Percentiles rank a stretch among this genome's conserved stretches.
Evolutionary conservation across 305 asterid genomes (phyloP).

Genomic region (Coffea humblotiana): DNA sequence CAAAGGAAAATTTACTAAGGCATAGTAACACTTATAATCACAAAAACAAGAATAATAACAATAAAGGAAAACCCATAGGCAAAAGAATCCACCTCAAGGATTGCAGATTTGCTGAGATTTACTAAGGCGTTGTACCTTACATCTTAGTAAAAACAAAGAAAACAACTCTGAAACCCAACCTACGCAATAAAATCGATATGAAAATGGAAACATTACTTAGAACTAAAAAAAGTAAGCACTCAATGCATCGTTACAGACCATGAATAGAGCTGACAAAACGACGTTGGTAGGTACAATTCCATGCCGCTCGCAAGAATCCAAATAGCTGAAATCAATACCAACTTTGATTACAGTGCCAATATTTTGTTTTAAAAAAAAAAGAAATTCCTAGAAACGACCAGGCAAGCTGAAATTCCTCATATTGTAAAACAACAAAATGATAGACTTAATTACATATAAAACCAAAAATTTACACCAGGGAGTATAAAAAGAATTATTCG

Average conservation of each 20-base stretch:
- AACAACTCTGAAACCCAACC: background rate
- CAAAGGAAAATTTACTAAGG: too few relatives aligned
- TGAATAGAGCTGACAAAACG: conserved; percentile 59
- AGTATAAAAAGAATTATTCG: background rate
- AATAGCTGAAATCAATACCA: conserved; percentile 53
- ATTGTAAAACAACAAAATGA: too few relatives aligned
- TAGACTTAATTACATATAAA: too few relatives aligned
- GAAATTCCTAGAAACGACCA: background rate
- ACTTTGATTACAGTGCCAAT: background rate
- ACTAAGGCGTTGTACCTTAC: background rate
- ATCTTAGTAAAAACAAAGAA: background rate
- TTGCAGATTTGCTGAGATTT: background rate
- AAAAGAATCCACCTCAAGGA: background rate
- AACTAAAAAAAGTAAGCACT: conserved; percentile 7
- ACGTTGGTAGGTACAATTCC: conserved; percentile 55
- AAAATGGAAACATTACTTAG: background rate
- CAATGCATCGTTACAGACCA: conserved; percentile 46
- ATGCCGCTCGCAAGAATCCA: conserved; percentile 56
- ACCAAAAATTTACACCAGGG: too few relatives aligned
- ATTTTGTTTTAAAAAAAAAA: too few relatives aligned
- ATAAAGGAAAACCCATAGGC: too few relatives aligned
- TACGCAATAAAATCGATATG: background rate
- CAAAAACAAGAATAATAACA: too few relatives aligned
- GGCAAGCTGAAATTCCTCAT: background rate
- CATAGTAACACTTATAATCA: background rate